Percentiles rank a stretch among this genome's conserved stretches.
Evolutionary conservation across 2,329 filamentous ascomycete genomes (phyloP).

Genomic region (Coleophoma eucalyptorum): DNA sequence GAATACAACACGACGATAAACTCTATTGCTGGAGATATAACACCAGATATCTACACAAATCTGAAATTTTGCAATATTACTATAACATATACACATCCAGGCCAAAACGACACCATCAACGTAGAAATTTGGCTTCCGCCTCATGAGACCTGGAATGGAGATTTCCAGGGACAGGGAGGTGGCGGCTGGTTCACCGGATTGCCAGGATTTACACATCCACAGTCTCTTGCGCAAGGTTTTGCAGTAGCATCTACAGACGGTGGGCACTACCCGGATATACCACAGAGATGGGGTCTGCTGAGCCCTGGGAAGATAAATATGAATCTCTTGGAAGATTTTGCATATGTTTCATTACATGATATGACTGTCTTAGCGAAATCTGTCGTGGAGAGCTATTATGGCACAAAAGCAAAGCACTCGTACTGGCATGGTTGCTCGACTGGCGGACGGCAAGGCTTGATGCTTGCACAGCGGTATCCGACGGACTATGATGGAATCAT

Average conservation of each 20-base stretch:
- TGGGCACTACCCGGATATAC: neutral
- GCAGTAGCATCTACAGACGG: neutral
- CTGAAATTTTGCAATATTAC: neutral
- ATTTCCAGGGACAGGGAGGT: neutral
- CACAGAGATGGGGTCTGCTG: neutral
- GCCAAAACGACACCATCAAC: neutral
- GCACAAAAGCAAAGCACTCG: constrained; percentile 23
- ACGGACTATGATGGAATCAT: constrained; percentile 33
- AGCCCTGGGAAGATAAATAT: constrained; percentile 1
- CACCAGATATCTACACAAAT: neutral
- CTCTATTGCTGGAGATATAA: neutral
- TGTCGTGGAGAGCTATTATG: constrained; percentile 19
- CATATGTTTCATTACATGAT: constrained; percentile 29
- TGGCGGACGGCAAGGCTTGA: constrained; percentile 31
- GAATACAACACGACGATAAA: too few relatives aligned
- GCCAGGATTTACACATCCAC: neutral
- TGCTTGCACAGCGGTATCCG: constrained; percentile 31
- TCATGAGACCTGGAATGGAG: neutral
- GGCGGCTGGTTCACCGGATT: neutral
- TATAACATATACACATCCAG: neutral
- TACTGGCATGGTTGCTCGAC: constrained; percentile 33
- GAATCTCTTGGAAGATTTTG: constrained; percentile 29
- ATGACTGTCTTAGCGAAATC: constrained; percentile 4
- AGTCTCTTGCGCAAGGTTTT: neutral
- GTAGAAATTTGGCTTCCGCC: neutral